phyloP scores from a whole-genome alignment of 139 green algal species.

The Desmodesmus armatus region DNA sequence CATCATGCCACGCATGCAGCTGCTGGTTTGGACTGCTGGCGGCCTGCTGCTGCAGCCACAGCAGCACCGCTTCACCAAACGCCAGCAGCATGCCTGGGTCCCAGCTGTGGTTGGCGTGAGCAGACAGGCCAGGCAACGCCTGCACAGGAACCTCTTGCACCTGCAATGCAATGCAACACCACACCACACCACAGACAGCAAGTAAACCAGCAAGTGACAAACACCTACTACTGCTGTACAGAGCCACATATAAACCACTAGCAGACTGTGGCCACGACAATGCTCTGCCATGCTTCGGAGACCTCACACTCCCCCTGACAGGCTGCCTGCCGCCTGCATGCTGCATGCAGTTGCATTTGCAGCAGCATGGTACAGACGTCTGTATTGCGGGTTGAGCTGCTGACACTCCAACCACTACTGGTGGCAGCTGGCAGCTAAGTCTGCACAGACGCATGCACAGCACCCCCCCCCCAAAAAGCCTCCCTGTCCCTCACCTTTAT shows the following conservation, averaged over 20 bases:
- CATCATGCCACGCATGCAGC: conserved; percentile 28
- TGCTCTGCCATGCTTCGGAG: neutral
- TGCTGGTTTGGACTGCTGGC: conserved; percentile 19
- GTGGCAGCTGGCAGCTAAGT: too few relatives aligned
- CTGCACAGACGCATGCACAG: neutral
- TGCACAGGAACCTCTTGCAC: conserved; percentile 41
- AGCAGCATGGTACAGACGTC: too few relatives aligned
- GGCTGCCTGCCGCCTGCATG: too few relatives aligned
- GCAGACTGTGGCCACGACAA: neutral
- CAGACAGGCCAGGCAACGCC: conserved; percentile 41
- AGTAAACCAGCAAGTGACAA: neutral
- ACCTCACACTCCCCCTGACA: neutral
- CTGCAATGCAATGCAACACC: conserved; percentile 24
- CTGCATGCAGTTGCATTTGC: too few relatives aligned
- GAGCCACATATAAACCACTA: neutral
- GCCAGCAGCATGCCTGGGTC: conserved; percentile 53
- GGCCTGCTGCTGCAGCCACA: conserved; percentile 48
- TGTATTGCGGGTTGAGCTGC: too few relatives aligned
- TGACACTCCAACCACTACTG: too few relatives aligned
- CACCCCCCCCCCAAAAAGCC: too few relatives aligned
- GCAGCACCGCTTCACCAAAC: conserved; percentile 57
- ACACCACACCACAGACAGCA: neutral
- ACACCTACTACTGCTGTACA: neutral
- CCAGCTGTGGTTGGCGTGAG: conserved; percentile 19
- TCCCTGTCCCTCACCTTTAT: too few relatives aligned